These are phyloP conservation scores for Entelexis sorbosivorans DNA, from an alignment of 1,139 yeast genomes.

Conservation along the genomic window DNA sequence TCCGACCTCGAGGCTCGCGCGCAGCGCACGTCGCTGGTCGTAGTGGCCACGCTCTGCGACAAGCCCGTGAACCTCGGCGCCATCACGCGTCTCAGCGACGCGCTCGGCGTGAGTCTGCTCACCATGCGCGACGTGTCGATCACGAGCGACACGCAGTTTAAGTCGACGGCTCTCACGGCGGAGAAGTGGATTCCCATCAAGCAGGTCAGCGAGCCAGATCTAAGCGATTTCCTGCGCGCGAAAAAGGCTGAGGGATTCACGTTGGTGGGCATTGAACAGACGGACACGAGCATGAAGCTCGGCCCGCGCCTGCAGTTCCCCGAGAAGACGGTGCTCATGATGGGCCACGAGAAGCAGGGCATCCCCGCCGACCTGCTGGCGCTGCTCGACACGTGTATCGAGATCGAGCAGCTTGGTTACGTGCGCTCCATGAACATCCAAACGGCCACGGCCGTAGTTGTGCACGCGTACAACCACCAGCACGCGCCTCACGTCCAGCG, in stretches of 20 bases:
- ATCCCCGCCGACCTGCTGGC: constrained; percentile 77
- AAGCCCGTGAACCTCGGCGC: constrained; percentile 91
- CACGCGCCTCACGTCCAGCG: constrained; percentile 1
- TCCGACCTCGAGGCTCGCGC: constrained; percentile 38
- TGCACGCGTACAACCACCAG: constrained; percentile 78
- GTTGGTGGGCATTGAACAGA: constrained; percentile 81
- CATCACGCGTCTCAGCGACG: constrained; percentile 83
- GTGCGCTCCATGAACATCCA: constrained; percentile 92
- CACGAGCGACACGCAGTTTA: constrained; percentile 57
- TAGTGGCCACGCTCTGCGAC: constrained; percentile 79
- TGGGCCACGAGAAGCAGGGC: constrained; percentile 86
- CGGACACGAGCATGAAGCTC: constrained; percentile 70
- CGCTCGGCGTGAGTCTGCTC: constrained; percentile 74
- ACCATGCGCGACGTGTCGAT: constrained; percentile 63
- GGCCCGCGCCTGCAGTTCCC: constrained; percentile 61
- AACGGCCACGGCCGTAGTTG: constrained; percentile 90
- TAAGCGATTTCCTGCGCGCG: constrained; percentile 44
- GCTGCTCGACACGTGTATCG: constrained; percentile 77
- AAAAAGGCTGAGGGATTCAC: constrained; percentile 76
- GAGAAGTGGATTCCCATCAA: constrained; percentile 91
- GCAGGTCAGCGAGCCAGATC: constrained; percentile 55
- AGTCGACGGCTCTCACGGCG: constrained; percentile 84
- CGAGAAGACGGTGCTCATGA: constrained; percentile 56
- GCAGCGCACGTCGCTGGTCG: constrained; percentile 61
- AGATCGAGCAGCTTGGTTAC: constrained; percentile 85